Percentiles rank a stretch among this genome's conserved stretches.
Evolutionary conservation across 495 filamentous ascomycete genomes (phyloP).

Genomic region (Viridothelium virens): DNA sequence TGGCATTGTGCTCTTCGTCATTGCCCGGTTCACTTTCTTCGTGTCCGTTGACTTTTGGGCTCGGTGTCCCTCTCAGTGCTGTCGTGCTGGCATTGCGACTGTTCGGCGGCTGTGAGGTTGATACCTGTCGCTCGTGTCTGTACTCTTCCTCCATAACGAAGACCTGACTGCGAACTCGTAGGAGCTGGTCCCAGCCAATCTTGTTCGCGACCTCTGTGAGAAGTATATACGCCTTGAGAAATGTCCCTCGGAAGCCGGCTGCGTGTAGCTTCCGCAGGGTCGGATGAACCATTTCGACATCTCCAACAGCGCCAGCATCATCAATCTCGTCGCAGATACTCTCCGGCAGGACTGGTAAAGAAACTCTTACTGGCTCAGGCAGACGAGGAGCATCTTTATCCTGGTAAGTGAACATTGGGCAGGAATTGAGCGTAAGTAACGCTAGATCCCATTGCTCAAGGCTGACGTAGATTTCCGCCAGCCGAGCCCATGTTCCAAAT

Average conservation of each 20-base stretch:
- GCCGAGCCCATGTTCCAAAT: conserved; percentile 90
- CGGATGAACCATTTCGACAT: conserved; percentile 75
- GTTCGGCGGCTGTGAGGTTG: conserved; percentile 36
- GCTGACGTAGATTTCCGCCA: conserved; percentile 86
- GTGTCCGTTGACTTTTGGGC: conserved; percentile 55
- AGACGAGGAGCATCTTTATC: conserved; percentile 93
- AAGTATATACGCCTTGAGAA: conserved; percentile 86
- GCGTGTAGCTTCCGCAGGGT: conserved; percentile 82
- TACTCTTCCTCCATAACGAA: conserved; percentile 99
- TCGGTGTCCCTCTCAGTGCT: conserved; percentile 59
- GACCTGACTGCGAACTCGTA: conserved; percentile 87
- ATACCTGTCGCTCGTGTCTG: conserved; percentile 74
- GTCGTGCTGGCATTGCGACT: conserved; percentile 69
- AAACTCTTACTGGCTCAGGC: conserved; percentile 79
- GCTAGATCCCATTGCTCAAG: conserved; percentile 92
- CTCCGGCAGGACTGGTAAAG: conserved; percentile 78
- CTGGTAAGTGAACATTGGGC: conserved; percentile 99
- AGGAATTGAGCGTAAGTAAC: conserved; percentile 93
- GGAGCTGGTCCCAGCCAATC: conserved; percentile 94
- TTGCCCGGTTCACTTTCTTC: conserved; percentile 37
- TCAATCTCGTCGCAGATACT: conserved; percentile 94
- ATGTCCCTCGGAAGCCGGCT: conserved; percentile 83
- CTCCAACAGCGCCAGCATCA: conserved; percentile 66
- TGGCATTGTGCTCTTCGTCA: conserved; percentile 28
- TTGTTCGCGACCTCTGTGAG: conserved; percentile 89